Conservation (phyloP, 2,329 filamentous ascomycete genomes). For the Fusarium clavum region DNA sequence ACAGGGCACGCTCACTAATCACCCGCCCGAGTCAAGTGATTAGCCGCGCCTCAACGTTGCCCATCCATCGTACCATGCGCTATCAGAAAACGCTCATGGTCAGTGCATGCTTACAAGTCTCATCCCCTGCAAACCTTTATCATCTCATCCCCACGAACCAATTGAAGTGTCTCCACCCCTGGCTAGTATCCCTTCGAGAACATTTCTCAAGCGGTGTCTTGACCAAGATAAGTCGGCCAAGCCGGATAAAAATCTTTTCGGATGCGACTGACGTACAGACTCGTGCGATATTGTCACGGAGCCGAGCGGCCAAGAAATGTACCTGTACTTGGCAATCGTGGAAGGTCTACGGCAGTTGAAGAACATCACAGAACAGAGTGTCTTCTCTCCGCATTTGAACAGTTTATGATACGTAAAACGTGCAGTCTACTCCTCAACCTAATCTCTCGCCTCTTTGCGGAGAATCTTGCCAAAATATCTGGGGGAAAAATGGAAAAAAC, state of each 20-base stretch:
- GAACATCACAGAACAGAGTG: background rate
- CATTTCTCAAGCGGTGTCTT: constrained; percentile 18
- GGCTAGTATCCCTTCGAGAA: constrained; percentile 33
- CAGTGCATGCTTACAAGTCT: constrained; percentile 14
- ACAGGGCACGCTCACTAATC: background rate
- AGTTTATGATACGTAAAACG: constrained; percentile 32
- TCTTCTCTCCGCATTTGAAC: constrained; percentile 28
- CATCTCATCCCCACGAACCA: constrained; percentile 7
- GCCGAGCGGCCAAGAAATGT: constrained; percentile 9
- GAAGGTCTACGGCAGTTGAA: background rate
- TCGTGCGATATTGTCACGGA: constrained; percentile 27
- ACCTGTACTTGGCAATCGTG: background rate
- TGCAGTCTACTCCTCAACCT: constrained; percentile 35
- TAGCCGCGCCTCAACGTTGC: constrained; percentile 16
- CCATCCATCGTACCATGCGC: constrained; percentile 22
- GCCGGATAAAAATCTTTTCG: constrained; percentile 18
- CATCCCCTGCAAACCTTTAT: constrained; percentile 22
- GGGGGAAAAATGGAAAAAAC: constrained; percentile 15
- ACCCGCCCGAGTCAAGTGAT: constrained; percentile 16
- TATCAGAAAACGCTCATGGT: constrained; percentile 30
- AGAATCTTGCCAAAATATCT: constrained; percentile 26
- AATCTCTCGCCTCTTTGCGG: constrained; percentile 38
- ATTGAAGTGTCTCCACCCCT: constrained; percentile 20
- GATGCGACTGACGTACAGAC: constrained; percentile 10
- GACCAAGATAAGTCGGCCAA: constrained; percentile 9